Base-by-base conservation (phyloP, 495 filamentous ascomycete genomes). In the Penicillium antarcticum region DNA sequence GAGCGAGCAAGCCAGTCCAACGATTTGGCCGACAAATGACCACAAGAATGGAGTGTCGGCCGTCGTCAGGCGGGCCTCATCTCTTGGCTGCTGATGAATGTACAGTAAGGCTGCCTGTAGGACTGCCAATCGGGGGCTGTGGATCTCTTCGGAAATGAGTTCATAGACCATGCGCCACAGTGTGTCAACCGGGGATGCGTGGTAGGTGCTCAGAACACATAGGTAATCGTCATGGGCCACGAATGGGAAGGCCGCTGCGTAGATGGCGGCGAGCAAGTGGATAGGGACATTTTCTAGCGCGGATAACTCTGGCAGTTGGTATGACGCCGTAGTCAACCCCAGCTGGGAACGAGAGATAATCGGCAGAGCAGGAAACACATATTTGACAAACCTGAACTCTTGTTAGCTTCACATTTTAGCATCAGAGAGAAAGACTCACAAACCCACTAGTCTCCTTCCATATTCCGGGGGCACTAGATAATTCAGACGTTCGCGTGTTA, bases 1-100 rank as follows among this genome's bases (percentile, higher is more conserved):
- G 5, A 96, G 80, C 10, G 62, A 64, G 16, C 53, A 56, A 2
- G 68, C 64, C 3, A 72, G 39, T 8, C 61, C 68, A 6, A 72
- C 65, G 14, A 66, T 48, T 45, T 62, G 65, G 29, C 69, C 69
- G 21, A 74, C 57, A 19, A 68, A 67, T 0, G 69, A 69, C 69
- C 69, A 74, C 16, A 64, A 5, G 18, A 71, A 71, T 1, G 67
- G 66, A 1, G 62, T 65, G 40, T 71, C 66, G 44, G 66, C 62
- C 17, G 54, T 42, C 17, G 56, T 56, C 13, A 45, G 58, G 13
- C 50, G 56, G n/a, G 51, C 48, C 9, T 61, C 52, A 18, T 54
- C 55, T 6, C 52, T 44, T 0, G 67, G 63, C 14, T 50, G 35
- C 23, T 56, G 49, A 32, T 72, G 69, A 6, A 69, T 42, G 43